Conservation (phyloP, 2,329 filamentous ascomycete species). For the Calonectria crousiana region DNA sequence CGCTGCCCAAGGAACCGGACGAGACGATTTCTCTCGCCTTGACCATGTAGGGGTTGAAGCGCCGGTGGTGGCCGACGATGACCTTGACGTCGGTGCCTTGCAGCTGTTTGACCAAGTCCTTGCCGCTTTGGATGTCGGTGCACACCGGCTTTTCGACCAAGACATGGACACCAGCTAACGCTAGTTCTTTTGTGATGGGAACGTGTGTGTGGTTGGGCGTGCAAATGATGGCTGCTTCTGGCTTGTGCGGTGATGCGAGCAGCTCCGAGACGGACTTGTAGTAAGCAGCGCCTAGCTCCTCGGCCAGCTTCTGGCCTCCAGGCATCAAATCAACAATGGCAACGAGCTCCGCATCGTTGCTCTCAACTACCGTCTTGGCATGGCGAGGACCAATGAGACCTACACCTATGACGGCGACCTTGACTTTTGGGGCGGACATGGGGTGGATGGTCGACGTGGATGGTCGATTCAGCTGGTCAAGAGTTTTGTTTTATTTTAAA, state of each 20-base stretch:
- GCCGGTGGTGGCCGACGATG: slow-evolving; percentile 69
- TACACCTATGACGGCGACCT: slow-evolving; percentile 45
- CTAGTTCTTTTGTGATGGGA: slow-evolving; percentile 59
- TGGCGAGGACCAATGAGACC: slow-evolving; percentile 49
- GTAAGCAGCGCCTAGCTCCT: slow-evolving; percentile 36
- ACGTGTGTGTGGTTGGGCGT: slow-evolving; percentile 72
- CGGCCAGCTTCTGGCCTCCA: slow-evolving; percentile 34
- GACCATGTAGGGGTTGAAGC: slow-evolving; percentile 69
- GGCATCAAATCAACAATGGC: slow-evolving; percentile 48
- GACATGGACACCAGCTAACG: slow-evolving; percentile 62
- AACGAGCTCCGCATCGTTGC: slow-evolving; percentile 36
- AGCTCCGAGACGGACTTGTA: slow-evolving; percentile 55
- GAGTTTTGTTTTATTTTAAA: not conserved
- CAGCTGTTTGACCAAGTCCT: slow-evolving; percentile 45
- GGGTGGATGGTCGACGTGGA: too few species aligned
- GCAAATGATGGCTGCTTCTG: slow-evolving; percentile 68
- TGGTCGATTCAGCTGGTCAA: not conserved
- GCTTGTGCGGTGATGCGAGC: slow-evolving; percentile 53
- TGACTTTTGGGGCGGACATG: slow-evolving; percentile 29
- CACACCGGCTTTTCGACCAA: slow-evolving; percentile 70
- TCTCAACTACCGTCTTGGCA: slow-evolving; percentile 43
- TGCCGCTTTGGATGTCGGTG: slow-evolving; percentile 52
- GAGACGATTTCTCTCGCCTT: slow-evolving; percentile 60
- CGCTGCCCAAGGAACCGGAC: slow-evolving; percentile 54
- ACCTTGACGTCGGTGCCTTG: slow-evolving; percentile 52